phyloP scores from a whole-genome alignment of 345 rosid genomes.

The Salix koriyanagi region DNA sequence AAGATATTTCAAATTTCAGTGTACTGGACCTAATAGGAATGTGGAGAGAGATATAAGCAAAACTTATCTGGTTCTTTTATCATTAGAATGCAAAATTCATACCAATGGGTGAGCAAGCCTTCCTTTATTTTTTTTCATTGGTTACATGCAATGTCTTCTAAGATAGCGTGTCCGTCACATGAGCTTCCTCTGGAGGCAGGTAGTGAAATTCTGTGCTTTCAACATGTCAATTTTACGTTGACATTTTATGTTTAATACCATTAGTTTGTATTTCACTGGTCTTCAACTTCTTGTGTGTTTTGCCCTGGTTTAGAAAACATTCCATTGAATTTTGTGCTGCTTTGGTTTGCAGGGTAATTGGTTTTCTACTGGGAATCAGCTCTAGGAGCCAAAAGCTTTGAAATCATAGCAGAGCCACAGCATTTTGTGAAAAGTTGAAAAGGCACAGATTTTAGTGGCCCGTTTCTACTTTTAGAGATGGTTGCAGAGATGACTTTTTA shows the following conservation, averaged over 20 bases:
- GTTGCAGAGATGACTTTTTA: too few species aligned
- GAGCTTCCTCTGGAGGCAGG: background rate
- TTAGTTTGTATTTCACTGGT: background rate
- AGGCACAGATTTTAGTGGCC: background rate
- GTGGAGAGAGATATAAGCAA: background rate
- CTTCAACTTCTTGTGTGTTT: background rate
- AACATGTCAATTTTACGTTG: background rate
- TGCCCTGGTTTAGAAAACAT: background rate
- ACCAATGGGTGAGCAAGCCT: background rate
- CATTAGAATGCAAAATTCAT: background rate
- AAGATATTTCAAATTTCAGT: background rate
- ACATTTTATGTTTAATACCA: background rate
- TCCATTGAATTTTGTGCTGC: background rate
- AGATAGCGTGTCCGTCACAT: background rate
- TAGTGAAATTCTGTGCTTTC: background rate
- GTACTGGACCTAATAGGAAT: background rate
- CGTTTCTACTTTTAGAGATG: too few species aligned
- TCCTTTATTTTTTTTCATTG: background rate
- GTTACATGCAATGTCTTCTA: background rate
- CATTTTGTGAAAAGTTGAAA: slow-evolving; percentile 1
- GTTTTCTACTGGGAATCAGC: slow-evolving; percentile 9
- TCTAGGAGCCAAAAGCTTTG: background rate
- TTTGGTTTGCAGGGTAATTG: background rate
- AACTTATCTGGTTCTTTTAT: background rate
- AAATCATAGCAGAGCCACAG: background rate